A percentile compares a stretch with the other conserved stretches of the same genome.
These are phyloP conservation scores for Pseudopyrenochaeta lycopersici DNA, from an alignment of 2,329 filamentous ascomycete species.

Conservation along the genomic window DNA sequence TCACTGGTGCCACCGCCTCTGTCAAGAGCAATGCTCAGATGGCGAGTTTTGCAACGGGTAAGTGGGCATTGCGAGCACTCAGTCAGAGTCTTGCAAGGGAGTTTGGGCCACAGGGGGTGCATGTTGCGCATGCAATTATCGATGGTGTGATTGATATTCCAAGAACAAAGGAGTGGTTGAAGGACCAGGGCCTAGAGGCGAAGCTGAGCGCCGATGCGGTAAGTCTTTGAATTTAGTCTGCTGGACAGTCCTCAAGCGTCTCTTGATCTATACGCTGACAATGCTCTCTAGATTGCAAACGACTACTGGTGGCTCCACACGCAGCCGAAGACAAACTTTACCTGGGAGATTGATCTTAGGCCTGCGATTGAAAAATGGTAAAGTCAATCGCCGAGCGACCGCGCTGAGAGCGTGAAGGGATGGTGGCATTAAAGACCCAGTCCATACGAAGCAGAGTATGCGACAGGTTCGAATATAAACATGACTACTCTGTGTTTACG, in stretches of 20 bases:
- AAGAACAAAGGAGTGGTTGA: constrained; percentile 68
- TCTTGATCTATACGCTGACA: background rate
- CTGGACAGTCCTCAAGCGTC: background rate
- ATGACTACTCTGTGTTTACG: background rate
- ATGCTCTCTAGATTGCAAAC: constrained; percentile 74
- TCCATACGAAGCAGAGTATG: background rate
- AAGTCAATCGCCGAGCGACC: constrained; percentile 1
- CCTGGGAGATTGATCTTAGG: constrained; percentile 81
- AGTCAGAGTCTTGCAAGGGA: constrained; percentile 80
- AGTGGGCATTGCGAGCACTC: constrained; percentile 80
- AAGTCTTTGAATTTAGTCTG: constrained; percentile 47
- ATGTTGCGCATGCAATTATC: constrained; percentile 83
- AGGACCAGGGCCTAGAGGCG: constrained; percentile 65
- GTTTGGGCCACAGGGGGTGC: constrained; percentile 84
- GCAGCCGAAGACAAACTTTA: constrained; percentile 80
- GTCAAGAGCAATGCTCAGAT: constrained; percentile 76
- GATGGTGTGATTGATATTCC: constrained; percentile 88
- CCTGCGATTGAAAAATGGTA: constrained; percentile 88
- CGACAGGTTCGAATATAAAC: background rate
- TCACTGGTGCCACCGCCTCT: constrained; percentile 87
- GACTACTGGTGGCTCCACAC: constrained; percentile 85
- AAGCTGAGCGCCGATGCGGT: constrained; percentile 81
- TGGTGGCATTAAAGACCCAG: background rate
- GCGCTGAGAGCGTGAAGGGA: constrained; percentile 2
- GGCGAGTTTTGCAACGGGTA: constrained; percentile 77